Conservation (phyloP, 2,329 filamentous ascomycete species). For the Colletotrichum caudatum region DNA sequence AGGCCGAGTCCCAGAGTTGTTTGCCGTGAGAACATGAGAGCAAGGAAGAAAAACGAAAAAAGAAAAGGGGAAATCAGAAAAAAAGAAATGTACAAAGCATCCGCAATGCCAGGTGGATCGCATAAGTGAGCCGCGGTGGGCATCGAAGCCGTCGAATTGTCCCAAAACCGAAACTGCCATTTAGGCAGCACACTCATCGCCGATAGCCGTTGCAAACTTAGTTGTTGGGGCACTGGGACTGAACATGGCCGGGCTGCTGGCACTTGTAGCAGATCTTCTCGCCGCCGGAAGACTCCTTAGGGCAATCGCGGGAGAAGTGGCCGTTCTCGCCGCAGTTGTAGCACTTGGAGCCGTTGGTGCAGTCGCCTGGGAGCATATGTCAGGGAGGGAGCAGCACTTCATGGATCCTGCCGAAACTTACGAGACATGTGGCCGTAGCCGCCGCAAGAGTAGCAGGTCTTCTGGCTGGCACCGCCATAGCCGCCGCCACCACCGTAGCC, state of each 20-base stretch:
- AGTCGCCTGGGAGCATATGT: constrained; percentile 72
- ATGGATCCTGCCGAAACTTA: constrained; percentile 53
- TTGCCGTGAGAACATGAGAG: constrained; percentile 38
- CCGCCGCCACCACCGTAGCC: constrained; percentile 60
- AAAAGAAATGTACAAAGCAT: constrained; percentile 40
- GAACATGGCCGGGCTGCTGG: constrained; percentile 86
- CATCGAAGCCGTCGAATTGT: constrained; percentile 30
- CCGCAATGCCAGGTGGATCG: constrained; percentile 40
- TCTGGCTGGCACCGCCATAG: constrained; percentile 68
- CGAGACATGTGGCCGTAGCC: constrained; percentile 97
- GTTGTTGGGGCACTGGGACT: constrained; percentile 92
- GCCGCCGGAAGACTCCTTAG: constrained; percentile 84
- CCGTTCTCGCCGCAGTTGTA: constrained; percentile 98
- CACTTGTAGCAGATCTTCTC: constrained; percentile 99
- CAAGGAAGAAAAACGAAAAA: constrained; percentile 37
- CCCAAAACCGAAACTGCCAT: constrained; percentile 27
- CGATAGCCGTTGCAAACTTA: constrained; percentile 50
- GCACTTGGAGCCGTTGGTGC: constrained; percentile 99
- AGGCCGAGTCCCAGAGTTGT: constrained; percentile 40
- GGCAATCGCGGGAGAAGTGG: constrained; percentile 95
- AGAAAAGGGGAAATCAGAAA: constrained; percentile 2
- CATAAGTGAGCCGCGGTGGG: constrained; percentile 31
- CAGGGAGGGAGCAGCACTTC: constrained; percentile 2
- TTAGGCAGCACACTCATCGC: constrained; percentile 40
- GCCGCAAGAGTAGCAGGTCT: constrained; percentile 98